Evolutionary conservation across 2,329 filamentous ascomycete species (phyloP).

Genomic region (Fusarium zealandicum): DNA sequence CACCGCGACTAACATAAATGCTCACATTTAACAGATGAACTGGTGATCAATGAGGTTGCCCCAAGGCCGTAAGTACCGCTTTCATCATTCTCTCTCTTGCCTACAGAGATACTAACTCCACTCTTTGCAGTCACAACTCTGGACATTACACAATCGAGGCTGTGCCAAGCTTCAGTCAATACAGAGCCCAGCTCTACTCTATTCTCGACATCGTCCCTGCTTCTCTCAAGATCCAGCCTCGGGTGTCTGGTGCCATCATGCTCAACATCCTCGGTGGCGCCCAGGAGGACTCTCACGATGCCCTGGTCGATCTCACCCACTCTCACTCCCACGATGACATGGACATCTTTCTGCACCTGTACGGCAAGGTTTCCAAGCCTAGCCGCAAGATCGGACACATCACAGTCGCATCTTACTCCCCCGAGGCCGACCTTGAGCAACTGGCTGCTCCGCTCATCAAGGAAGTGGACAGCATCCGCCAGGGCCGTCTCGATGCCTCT

Average conservation of each 20-base stretch:
- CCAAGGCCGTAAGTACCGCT: conserved; percentile 59
- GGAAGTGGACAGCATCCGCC: conserved; percentile 65
- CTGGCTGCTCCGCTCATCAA: conserved; percentile 73
- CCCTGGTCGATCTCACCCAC: conserved; percentile 56
- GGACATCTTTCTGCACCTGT: conserved; percentile 77
- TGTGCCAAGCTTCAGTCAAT: conserved; percentile 85
- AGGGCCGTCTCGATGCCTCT: conserved; percentile 57
- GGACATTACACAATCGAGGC: conserved; percentile 97
- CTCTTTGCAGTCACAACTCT: conserved; percentile 71
- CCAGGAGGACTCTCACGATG: conserved; percentile 66
- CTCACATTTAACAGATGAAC: conserved; percentile 51
- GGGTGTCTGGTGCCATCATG: conserved; percentile 73
- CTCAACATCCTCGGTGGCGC: conserved; percentile 80
- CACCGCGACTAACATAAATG: not conserved
- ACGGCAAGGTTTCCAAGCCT: conserved; percentile 87
- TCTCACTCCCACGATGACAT: conserved; percentile 53
- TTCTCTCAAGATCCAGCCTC: conserved; percentile 62
- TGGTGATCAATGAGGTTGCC: conserved; percentile 88
- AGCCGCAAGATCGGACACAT: conserved; percentile 96
- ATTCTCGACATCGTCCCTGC: conserved; percentile 74
- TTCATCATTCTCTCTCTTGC: not conserved
- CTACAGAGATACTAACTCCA: conserved; percentile 44
- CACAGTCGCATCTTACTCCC: conserved; percentile 75
- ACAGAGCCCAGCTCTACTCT: conserved; percentile 85
- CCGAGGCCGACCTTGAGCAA: conserved; percentile 67